Conservation (phyloP, 2,329 filamentous ascomycete species). For the Albophoma yamanashiensis region DNA sequence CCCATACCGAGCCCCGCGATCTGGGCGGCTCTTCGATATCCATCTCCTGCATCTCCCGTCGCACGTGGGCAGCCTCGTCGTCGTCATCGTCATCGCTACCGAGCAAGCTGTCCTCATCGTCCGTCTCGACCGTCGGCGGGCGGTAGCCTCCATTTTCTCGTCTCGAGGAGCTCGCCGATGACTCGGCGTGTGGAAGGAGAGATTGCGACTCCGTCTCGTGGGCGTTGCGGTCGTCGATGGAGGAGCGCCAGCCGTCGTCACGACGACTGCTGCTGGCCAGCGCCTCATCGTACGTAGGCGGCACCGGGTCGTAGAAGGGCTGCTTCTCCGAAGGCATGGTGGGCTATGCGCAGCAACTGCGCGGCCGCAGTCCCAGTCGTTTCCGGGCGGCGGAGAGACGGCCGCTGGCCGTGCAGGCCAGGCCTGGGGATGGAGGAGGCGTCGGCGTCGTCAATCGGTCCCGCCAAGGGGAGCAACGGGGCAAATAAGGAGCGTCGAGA, state of each 20-base stretch:
- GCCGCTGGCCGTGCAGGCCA: constrained; percentile 9
- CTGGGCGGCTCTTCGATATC: constrained; percentile 62
- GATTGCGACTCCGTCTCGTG: constrained; percentile 69
- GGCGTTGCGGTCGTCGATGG: constrained; percentile 47
- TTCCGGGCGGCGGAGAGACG: constrained; percentile 1
- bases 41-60: constrained; percentile 80
- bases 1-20: constrained; percentile 35
- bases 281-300: constrained; percentile 32
- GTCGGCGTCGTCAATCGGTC: not conserved
- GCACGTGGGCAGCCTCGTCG: constrained; percentile 54
- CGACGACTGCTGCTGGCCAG: constrained; percentile 24
- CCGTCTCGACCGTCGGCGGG: constrained; percentile 69
- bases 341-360: constrained; percentile 1
- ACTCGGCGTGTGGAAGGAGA: constrained; percentile 49
- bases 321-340: constrained; percentile 27
- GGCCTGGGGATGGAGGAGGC: not conserved
- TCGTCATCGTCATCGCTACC: constrained; percentile 36
- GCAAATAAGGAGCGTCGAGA: not conserved
- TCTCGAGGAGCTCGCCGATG: constrained; percentile 26
- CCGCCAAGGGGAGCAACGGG: not conserved
- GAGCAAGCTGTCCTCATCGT: constrained; percentile 52
- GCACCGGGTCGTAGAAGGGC: constrained; percentile 31
- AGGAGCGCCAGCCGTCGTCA: constrained; percentile 20
- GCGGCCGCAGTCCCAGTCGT: constrained; percentile 1
- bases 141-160: constrained; percentile 51